Base-by-base conservation (phyloP, 78 protist species). In the Diacronema lutheri region DNA sequence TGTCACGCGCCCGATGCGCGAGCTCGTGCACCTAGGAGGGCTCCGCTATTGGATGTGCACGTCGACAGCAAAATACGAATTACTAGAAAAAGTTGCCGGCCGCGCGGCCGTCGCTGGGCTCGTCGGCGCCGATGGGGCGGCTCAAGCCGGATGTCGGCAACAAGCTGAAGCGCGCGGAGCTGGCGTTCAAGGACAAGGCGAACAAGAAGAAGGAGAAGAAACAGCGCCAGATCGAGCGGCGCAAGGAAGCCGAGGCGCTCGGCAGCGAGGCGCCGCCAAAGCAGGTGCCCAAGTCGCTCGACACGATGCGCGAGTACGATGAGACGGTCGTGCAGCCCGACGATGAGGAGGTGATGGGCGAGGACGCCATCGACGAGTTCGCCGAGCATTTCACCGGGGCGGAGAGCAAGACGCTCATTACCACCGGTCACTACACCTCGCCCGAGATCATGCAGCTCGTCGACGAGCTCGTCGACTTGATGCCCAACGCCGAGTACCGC, bases 231-330 rank as follows among this genome's bases (percentile, higher is more conserved):
- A 46, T 38, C 77, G 11, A 41, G 86, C 40, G 90, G 10, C 65
- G 61, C 72, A 71, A 57, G 37, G 86, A 87, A 21, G 62, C 65
- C 21, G 85, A 44, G 20, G 85, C 50, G 23, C 86, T 81, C 1
- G 85, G 74, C n/a, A 78, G 58, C 11, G 69, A 7, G 19, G 85
- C 23, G 7, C 60, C 56, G 21, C 1, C 16, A 20, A 12, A 12
- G 92, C 74, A 83, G 68, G 44, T 56, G 55, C 98, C 94, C 64
- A 20, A 72, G 58, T 94, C 98, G 12, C 88, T 93, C n/a, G 98
- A 96, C 37, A 86, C 82, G 83, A 81, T 50, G 89, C 91, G 97
- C 62, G 88, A 77, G 57, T 19, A 20, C 0, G 97, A 96, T 73
- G 95, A 87, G 50, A 96, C 98, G 23, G 55, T 88, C 1, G 93